phyloP scores from a whole-genome alignment of 345 rosid genomes.

The Brassica carinata region DNA sequence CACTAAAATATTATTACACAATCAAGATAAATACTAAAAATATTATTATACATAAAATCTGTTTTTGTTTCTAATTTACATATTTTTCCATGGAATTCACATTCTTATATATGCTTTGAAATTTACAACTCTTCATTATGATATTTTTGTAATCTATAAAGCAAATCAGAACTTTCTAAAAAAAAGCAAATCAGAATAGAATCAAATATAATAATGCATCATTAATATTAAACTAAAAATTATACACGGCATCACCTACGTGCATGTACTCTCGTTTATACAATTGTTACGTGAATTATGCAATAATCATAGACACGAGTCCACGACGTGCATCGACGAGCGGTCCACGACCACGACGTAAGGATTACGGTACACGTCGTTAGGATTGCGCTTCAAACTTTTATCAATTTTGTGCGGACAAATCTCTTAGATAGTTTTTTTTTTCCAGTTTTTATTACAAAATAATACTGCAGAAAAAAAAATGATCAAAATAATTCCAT shows the following conservation, averaged over 20 bases:
- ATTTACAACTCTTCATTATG: not conserved
- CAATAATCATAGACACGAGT: slow-evolving; percentile 27
- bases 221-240: not conserved
- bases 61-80: too few species aligned
- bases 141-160: not conserved
- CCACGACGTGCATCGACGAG: slow-evolving; percentile 40
- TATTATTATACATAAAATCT: too few species aligned
- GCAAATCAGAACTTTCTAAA: too few species aligned
- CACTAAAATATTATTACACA: not conserved
- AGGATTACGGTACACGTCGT: slow-evolving; percentile 32
- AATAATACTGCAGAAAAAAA: too few species aligned
- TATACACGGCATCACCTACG: slow-evolving; percentile 3
- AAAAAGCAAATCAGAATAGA: not conserved
- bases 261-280: slow-evolving; percentile 28
- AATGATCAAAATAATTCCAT: too few species aligned
- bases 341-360: slow-evolving; percentile 34
- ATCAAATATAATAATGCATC: not conserved
- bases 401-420: not conserved
- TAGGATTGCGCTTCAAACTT: slow-evolving; percentile 16
- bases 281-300: slow-evolving; percentile 29
- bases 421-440: too few species aligned
- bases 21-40: not conserved
- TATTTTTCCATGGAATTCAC: not conserved
- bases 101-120: not conserved
- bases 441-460: too few species aligned